These are phyloP conservation scores for Prunus davidiana DNA, from an alignment of 306 rosid genomes.

Conservation along the genomic window DNA sequence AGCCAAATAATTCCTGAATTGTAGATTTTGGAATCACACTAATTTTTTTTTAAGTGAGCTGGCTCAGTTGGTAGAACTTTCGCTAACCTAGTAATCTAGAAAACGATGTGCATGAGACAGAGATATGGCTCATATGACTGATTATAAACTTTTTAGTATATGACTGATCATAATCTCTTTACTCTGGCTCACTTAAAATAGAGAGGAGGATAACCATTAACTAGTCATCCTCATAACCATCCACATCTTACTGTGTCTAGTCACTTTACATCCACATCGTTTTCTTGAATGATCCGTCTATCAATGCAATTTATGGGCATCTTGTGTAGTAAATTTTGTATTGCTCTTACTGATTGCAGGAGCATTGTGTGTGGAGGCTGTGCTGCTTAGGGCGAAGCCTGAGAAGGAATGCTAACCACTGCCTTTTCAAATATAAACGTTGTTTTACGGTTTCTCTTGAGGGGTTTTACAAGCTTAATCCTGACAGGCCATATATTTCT, in stretches of 20 bases:
- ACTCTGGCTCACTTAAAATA: not conserved
- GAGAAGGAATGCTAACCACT: not conserved
- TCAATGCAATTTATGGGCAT: not conserved
- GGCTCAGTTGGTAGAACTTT: not conserved
- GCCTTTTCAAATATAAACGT: conserved; percentile 22
- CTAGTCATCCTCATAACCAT: not conserved
- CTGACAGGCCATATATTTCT: conserved; percentile 33
- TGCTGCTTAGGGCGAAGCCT: conserved; percentile 38
- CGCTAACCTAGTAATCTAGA: not conserved
- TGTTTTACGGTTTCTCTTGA: conserved; percentile 21
- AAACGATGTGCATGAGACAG: not conserved
- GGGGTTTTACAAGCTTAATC: conserved; percentile 27
- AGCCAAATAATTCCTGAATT: no score
- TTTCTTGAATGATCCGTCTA: not conserved
- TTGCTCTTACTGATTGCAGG: conserved; percentile 33
- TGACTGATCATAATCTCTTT: not conserved
- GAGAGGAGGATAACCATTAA: not conserved
- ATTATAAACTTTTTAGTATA: not conserved
- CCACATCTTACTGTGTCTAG: not conserved
- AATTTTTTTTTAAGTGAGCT: not conserved
- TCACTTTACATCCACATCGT: not conserved
- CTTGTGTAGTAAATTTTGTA: not conserved
- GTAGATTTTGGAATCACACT: not conserved
- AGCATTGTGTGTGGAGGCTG: conserved; percentile 83
- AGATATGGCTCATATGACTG: not conserved